These are phyloP conservation scores for Pythium sukuiense DNA, from an alignment of 352 stramenopile species.

Conservation along the genomic window DNA sequence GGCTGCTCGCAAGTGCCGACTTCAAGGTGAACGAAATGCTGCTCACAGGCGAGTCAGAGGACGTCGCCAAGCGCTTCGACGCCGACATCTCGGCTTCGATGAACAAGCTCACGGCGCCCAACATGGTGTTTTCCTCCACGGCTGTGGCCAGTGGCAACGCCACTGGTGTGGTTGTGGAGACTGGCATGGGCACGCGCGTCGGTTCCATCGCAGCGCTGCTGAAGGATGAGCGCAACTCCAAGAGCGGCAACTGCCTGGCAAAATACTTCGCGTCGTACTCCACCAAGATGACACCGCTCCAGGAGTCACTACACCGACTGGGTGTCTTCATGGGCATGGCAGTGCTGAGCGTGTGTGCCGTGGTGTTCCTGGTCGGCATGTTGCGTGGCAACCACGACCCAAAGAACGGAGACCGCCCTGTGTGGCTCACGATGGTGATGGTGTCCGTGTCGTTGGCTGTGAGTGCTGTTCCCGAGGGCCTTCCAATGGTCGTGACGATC, in stretches of 20 bases:
- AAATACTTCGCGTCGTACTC: slow-evolving; percentile 32
- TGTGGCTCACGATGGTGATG: slow-evolving; percentile 87
- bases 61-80: slow-evolving; percentile 30
- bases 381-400: slow-evolving; percentile 43
- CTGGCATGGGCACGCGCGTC: slow-evolving; percentile 25
- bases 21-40: slow-evolving; percentile 78
- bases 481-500: slow-evolving; percentile 36
- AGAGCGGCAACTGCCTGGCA: slow-evolving; percentile 33
- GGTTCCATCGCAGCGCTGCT: slow-evolving; percentile 28
- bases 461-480: slow-evolving; percentile 38
- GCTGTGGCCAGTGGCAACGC: slow-evolving; percentile 36
- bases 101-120: slow-evolving; percentile 24
- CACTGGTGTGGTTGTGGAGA: slow-evolving; percentile 23
- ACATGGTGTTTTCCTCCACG: slow-evolving; percentile 89
- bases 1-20: slow-evolving; percentile 57
- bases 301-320: slow-evolving; percentile 92
- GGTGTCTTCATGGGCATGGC: slow-evolving; percentile 87
- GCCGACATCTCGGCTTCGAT: slow-evolving; percentile 1
- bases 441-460: slow-evolving; percentile 75
- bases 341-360: slow-evolving; percentile 75
- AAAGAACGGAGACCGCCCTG: slow-evolving; percentile 67
- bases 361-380: slow-evolving; percentile 87
- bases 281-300: slow-evolving; percentile 77
- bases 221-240: slow-evolving; percentile 40
- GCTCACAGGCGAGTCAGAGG: slow-evolving; percentile 80